Conservation (phyloP, 2,329 filamentous ascomycete species). For the Grosmannia huntii region DNA sequence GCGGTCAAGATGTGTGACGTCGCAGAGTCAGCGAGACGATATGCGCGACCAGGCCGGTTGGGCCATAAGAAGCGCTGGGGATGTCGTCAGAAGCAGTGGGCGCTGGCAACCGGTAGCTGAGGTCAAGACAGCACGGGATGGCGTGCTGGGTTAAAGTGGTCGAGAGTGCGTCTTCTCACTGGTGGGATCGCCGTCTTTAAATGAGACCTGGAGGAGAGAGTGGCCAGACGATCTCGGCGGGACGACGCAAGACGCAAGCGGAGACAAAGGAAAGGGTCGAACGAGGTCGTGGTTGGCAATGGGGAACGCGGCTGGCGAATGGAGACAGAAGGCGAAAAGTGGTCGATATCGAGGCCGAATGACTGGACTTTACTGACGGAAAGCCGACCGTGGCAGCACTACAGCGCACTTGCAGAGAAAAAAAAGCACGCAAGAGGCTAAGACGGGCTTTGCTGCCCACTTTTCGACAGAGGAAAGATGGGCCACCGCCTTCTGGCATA, state of each 20-base stretch:
- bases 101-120: conserved; percentile 1
- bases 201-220: neutral
- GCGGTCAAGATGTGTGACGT: neutral
- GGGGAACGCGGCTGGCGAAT: neutral
- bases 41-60: conserved; percentile 1
- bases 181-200: neutral
- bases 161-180: neutral
- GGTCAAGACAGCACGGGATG: conserved; percentile 9
- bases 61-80: conserved; percentile 4
- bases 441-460: neutral
- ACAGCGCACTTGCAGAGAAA: neutral
- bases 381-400: neutral
- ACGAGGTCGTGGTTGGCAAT: neutral
- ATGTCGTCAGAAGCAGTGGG: neutral
- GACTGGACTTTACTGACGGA: neutral
- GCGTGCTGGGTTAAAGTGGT: conserved; percentile 10
- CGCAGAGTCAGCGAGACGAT: neutral
- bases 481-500: neutral
- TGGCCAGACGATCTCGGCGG: too few relatives aligned
- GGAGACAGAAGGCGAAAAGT: neutral
- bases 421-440: conserved; percentile 10
- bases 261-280: neutral
- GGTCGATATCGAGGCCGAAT: neutral
- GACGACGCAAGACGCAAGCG: neutral
- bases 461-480: too few relatives aligned